Evolutionary conservation across 2,329 filamentous ascomycete genomes (phyloP).

Genomic region (Calonectria pseudoreteaudii): DNA sequence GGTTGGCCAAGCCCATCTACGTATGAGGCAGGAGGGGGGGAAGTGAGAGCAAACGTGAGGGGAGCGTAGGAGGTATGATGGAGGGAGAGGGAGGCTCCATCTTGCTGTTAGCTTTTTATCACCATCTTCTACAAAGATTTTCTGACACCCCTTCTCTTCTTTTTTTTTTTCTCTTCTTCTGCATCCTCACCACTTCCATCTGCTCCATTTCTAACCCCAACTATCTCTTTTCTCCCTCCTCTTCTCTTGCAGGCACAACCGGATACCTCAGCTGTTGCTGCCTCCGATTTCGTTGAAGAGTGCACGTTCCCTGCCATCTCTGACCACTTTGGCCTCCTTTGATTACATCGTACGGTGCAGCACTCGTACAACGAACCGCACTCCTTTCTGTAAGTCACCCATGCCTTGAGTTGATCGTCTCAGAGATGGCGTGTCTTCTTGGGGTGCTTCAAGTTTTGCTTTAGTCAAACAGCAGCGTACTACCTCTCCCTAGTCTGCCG

Average conservation of each 20-base stretch:
- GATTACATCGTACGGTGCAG: slow-evolving; percentile 46
- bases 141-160: slow-evolving; percentile 23
- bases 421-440: slow-evolving; percentile 28
- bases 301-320: slow-evolving; percentile 44
- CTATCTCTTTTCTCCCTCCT: slow-evolving; percentile 9
- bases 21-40: slow-evolving; percentile 14
- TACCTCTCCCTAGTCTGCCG: neutral
- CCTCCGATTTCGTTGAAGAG: slow-evolving; percentile 34
- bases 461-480: neutral
- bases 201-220: slow-evolving; percentile 20
- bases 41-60: slow-evolving; percentile 9
- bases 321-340: slow-evolving; percentile 41
- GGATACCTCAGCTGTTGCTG: slow-evolving; percentile 33
- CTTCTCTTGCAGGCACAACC: slow-evolving; percentile 22
- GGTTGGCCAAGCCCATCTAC: slow-evolving; percentile 17
- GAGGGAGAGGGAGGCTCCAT: slow-evolving; percentile 23
- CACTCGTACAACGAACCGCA: slow-evolving; percentile 41
- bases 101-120: slow-evolving; percentile 31
- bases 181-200: slow-evolving; percentile 29
- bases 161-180: slow-evolving; percentile 27
- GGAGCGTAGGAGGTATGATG: slow-evolving; percentile 1
- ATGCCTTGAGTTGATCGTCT: slow-evolving; percentile 26
- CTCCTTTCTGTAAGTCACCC: slow-evolving; percentile 38
- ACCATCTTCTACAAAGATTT: slow-evolving; percentile 35
- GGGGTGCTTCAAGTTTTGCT: neutral